phyloP scores from a whole-genome alignment of 2,329 filamentous ascomycete genomes.

The Pestalotiopsis sp. region DNA sequence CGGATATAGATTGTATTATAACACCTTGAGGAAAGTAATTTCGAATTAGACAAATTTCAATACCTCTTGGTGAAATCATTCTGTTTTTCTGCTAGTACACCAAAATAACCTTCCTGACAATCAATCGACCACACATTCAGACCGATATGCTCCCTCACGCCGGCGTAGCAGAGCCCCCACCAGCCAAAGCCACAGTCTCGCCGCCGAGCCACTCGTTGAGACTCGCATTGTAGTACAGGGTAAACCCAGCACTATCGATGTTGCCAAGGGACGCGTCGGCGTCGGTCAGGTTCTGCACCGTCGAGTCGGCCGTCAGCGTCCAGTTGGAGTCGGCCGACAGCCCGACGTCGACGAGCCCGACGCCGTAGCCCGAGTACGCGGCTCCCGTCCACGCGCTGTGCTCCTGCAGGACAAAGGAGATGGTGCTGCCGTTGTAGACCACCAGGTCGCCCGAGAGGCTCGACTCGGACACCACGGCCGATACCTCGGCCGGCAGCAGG shows the following conservation, averaged over 20 bases:
- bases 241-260: slow-evolving; percentile 8
- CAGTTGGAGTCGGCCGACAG: slow-evolving; percentile 6
- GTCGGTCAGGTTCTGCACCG: slow-evolving; percentile 8
- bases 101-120: too few relatives aligned
- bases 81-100: too few relatives aligned
- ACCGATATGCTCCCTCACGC: neutral
- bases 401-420: neutral
- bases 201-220: slow-evolving; percentile 7
- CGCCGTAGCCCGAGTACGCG: slow-evolving; percentile 4
- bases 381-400: slow-evolving; percentile 2
- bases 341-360: slow-evolving; percentile 6
- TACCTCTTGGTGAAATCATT: too few relatives aligned
- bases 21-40: too few relatives aligned
- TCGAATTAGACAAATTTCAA: too few relatives aligned
- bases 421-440: slow-evolving; percentile 7
- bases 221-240: slow-evolving; percentile 6
- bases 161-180: slow-evolving; percentile 7
- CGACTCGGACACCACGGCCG: neutral
- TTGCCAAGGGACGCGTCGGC: slow-evolving; percentile 1
- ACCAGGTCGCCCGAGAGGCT: neutral
- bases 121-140: too few relatives aligned
- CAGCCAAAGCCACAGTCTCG: neutral
- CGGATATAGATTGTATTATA: too few relatives aligned
- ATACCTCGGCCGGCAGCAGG: slow-evolving; percentile 7
- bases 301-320: slow-evolving; percentile 6